Base-by-base conservation (phyloP, 768 basidiomycete species). In the Lactarius quietus region DNA sequence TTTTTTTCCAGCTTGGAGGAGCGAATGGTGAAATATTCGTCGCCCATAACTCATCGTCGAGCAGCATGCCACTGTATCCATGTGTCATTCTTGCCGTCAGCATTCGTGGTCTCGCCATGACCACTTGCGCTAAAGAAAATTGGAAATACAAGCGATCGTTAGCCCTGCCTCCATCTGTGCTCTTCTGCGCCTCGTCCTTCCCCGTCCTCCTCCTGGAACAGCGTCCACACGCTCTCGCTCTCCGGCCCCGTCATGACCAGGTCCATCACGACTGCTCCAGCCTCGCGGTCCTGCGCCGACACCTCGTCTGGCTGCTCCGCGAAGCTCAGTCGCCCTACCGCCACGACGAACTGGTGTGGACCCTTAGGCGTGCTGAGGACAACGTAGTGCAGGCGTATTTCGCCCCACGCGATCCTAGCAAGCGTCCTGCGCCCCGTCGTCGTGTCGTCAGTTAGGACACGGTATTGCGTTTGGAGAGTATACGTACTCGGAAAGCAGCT, bases 311-410 rank as follows among this genome's bases (percentile, higher is more conserved):
- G 74, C 9, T 71, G 62, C n/a, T 68, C 70, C 3, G 87, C 85
- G 65, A 84, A 92, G 62, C 87, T 85, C 56, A 94, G 76, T 66
- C 91, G 81, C 43, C 92, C 89, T 61, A 94, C 83, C 0, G 86
- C 84, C 23, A 92, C 85, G 33, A 86, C 83, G 71, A 92, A 92
- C 72, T 86, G 80, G 69, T 93, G 86, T 15, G 67, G 59, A 12
- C 62, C 62, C 82, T 79, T 62, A 12, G 56, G 57, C 29, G 77
- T 73, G 38, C 77, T 76, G 65, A 84, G 83, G 43, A 90, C 79
- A 7, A 93, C 77, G 68, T 86, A 79, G 70, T 92, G 83, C 10
- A 93, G 76, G 29, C 92, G 76, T 61, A 84, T 78, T 12, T 85
- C 74, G 0, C 85, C 77, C 62, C 86, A 84, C 55, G 80, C 81